A percentile compares a stretch with the other conserved stretches of the same genome.
phyloP scores from a whole-genome alignment of 2,329 filamentous ascomycete species.

The Scedosporium apiospermum region DNA sequence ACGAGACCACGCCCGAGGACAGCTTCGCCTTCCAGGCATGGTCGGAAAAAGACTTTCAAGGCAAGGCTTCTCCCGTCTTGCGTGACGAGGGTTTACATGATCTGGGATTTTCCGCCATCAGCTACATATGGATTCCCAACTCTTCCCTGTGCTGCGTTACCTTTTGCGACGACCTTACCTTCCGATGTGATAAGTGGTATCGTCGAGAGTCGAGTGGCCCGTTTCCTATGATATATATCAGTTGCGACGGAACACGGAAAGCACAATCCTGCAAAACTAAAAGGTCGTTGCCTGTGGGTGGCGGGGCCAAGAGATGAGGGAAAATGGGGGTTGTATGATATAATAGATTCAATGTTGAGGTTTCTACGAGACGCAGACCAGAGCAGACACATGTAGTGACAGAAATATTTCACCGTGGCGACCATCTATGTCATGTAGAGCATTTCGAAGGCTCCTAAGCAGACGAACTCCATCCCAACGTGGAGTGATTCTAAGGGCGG shows the following conservation, averaged over 20 bases:
- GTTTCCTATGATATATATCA: not conserved
- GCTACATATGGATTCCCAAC: conserved; percentile 14
- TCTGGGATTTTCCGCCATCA: conserved; percentile 11
- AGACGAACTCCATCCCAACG: too few species aligned
- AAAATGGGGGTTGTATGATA: too few species aligned
- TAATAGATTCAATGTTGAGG: too few species aligned
- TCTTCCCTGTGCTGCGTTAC: conserved; percentile 14
- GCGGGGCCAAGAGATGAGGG: too few species aligned
- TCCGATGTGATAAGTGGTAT: conserved; percentile 8
- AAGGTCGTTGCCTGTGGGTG: too few species aligned
- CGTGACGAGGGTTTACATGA: conserved; percentile 14
- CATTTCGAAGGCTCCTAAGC: too few species aligned
- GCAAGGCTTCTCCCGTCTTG: conserved; percentile 14
- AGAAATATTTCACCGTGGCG: too few species aligned
- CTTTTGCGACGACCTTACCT: conserved; percentile 10
- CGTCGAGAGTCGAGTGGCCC: not conserved
- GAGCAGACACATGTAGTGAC: too few species aligned
- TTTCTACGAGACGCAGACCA: too few species aligned
- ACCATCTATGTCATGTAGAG: too few species aligned
- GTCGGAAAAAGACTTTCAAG: conserved; percentile 14
- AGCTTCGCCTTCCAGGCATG: conserved; percentile 23
- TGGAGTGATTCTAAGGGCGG: too few species aligned
- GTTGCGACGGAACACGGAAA: not conserved
- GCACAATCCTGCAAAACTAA: not conserved
- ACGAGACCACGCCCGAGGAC: conserved; percentile 10